Evolutionary conservation across 1,284 basidiomycete species (phyloP), one percentile per base, ranked within the genome.

Genomic region (Agroathelia rolfsii): DNA sequence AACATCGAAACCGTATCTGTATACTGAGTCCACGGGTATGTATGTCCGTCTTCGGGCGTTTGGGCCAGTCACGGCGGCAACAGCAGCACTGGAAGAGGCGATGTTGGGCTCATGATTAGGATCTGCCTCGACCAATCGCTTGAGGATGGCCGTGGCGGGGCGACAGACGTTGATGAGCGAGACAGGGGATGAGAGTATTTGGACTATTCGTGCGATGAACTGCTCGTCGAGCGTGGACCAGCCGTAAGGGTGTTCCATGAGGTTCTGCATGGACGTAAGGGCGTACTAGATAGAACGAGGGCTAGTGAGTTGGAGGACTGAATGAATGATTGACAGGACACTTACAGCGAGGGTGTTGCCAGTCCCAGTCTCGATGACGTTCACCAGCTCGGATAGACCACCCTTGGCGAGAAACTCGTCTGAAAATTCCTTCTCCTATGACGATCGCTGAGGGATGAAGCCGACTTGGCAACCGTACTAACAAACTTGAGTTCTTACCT

Each of bases 101-200:
- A 65, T 41, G 32, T 67, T 51, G 1, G 68, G 61, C 5, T 74
- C 76, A 2, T 76, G 70, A 12, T 72, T 70, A 6, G 81, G 79
- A 46, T 85, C 81, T 6, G 83, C 84, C 49, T 86, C 82, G 15
- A 92, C 85, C 12, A 93, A 70, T 45, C 81, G 81, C 59, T 88
- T 86, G 39, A 94, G 66, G 38, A 94, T 92, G 27, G 85, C 80
- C n/a, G 90, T 95, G 1, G 93, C 90, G 8, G 93, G 93, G n/a
- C 93, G 78, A 45, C 88, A 87, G 42, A 97, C 84, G 44, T 98
- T 98, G 63, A 93, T 78, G n/a, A 79, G 71, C 25, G 82, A 76
- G 32, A 72, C 66, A 11, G 79, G 62, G 0, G 82, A 76, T 3
- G 84, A 77, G 24, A 95, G 68, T 40, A 93, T 83, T 43, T 78